phyloP scores from a whole-genome alignment of 2,329 filamentous ascomycete genomes.

The Colletotrichum karsti region DNA sequence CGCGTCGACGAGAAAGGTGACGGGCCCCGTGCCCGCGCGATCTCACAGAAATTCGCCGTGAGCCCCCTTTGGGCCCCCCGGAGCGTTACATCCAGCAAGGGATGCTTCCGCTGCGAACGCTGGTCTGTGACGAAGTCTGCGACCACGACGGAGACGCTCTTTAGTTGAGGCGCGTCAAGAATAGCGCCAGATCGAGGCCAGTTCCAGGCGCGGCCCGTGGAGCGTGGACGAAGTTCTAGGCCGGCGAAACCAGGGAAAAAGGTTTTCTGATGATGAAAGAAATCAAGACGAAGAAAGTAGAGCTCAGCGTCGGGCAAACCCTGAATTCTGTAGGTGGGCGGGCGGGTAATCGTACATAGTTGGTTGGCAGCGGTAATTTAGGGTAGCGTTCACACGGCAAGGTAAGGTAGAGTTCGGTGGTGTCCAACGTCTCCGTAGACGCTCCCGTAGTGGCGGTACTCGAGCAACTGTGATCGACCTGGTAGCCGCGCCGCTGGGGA shows the following conservation, averaged over 20 bases:
- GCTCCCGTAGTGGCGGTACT: slow-evolving; percentile 25
- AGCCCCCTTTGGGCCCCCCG: slow-evolving; percentile 20
- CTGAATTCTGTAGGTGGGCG: background rate
- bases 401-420: slow-evolving; percentile 1
- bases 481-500: slow-evolving; percentile 25
- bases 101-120: slow-evolving; percentile 23
- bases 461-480: slow-evolving; percentile 18
- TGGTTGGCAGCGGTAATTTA: slow-evolving; percentile 16
- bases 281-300: background rate
- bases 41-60: slow-evolving; percentile 30
- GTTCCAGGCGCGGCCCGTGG: background rate
- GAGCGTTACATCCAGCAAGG: slow-evolving; percentile 29
- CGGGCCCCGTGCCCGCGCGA: slow-evolving; percentile 24
- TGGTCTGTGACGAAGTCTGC: slow-evolving; percentile 26
- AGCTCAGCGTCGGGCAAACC: background rate
- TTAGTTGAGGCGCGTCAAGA: slow-evolving; percentile 16
- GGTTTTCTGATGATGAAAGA: background rate
- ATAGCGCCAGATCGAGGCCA: slow-evolving; percentile 17
- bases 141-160: slow-evolving; percentile 12
- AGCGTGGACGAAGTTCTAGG: background rate
- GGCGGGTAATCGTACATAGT: slow-evolving; percentile 4
- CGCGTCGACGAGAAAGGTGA: slow-evolving; percentile 18
- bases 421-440: slow-evolving; percentile 16
- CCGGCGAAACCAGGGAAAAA: background rate
- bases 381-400: slow-evolving; percentile 6